These are phyloP conservation scores for Naganishia cerealis DNA, from an alignment of 1,284 basidiomycete genomes.

Conservation along the genomic window DNA sequence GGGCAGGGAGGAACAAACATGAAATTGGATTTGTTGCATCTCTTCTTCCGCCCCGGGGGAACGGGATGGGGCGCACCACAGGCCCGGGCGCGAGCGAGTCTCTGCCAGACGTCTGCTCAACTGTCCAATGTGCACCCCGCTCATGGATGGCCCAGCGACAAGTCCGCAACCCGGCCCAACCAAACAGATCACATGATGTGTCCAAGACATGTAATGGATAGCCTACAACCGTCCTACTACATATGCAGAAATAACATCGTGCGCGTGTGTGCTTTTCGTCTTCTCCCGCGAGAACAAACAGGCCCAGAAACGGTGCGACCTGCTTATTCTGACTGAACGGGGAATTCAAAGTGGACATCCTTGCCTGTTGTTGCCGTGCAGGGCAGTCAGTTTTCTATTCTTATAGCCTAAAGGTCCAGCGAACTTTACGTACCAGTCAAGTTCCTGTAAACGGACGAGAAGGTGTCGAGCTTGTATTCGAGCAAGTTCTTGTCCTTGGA, in stretches of 20 bases:
- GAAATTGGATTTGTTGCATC: no score
- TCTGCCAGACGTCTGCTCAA: no score
- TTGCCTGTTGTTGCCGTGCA: conserved; percentile 41
- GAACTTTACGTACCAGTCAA: conserved; percentile 40
- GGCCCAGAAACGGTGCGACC: conserved; percentile 7
- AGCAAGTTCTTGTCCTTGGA: conserved; percentile 96
- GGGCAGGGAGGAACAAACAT: not conserved
- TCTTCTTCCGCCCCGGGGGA: no score
- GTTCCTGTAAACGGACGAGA: conserved; percentile 54
- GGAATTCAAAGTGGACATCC: conserved; percentile 54
- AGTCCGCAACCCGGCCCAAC: not conserved
- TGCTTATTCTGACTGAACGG: conserved; percentile 32
- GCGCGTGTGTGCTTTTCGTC: not conserved
- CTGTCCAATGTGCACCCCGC: not conserved
- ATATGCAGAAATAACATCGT: conserved; percentile 24
- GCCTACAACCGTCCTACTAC: conserved; percentile 31
- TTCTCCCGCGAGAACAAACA: conserved; percentile 5
- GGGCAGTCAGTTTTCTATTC: not conserved
- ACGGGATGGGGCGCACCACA: no score
- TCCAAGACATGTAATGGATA: conserved; percentile 19
- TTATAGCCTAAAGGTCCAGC: not conserved
- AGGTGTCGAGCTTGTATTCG: conserved; percentile 83
- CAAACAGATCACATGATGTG: not conserved
- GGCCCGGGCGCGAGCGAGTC: no score
- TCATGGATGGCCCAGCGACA: not conserved